Percentiles rank a stretch among this genome's conserved stretches.
phyloP scores from a whole-genome alignment of 176 grass and related monocot species.

The Alopecurus myosuroides region DNA sequence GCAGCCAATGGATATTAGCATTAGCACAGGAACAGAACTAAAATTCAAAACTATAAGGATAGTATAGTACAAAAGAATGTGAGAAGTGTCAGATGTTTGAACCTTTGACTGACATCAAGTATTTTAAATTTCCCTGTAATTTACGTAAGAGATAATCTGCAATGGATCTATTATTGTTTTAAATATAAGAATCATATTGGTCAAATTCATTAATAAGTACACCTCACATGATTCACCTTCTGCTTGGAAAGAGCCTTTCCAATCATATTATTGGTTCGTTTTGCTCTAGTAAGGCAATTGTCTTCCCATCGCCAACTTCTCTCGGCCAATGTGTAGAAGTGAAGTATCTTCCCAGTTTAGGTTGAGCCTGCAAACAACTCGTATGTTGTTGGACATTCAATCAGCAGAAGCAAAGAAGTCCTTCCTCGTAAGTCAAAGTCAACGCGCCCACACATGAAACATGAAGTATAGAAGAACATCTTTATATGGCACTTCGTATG shows the following conservation, averaged over 20 bases:
- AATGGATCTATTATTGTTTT: conserved; percentile 12
- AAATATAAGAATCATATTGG: not conserved
- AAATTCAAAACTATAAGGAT: not conserved
- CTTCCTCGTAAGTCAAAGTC: no score
- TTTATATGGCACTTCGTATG: no score
- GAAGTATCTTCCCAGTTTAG: conserved; percentile 65
- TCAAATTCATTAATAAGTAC: not conserved
- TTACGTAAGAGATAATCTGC: conserved; percentile 58
- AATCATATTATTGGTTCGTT: conserved; percentile 66
- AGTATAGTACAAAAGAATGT: conserved; percentile 58
- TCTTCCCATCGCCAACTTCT: conserved; percentile 58
- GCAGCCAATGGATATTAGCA: not conserved
- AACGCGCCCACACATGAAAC: no score
- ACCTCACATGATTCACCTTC: conserved; percentile 34
- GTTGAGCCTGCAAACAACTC: conserved; percentile 63
- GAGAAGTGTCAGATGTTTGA: conserved; percentile 66
- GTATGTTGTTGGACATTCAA: conserved; percentile 91
- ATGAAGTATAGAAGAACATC: no score
- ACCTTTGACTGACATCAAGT: conserved; percentile 61
- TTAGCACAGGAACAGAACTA: not conserved
- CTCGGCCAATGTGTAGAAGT: conserved; percentile 72
- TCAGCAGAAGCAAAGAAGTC: conserved; percentile 49
- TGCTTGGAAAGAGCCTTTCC: conserved; percentile 71
- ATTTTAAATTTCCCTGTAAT: conserved; percentile 63
- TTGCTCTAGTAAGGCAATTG: conserved; percentile 54